A percentile compares a stretch with the other conserved stretches of the same genome.
Conservation (phyloP, 108 stramenopile genomes). For the Skeletonema potamos region DNA sequence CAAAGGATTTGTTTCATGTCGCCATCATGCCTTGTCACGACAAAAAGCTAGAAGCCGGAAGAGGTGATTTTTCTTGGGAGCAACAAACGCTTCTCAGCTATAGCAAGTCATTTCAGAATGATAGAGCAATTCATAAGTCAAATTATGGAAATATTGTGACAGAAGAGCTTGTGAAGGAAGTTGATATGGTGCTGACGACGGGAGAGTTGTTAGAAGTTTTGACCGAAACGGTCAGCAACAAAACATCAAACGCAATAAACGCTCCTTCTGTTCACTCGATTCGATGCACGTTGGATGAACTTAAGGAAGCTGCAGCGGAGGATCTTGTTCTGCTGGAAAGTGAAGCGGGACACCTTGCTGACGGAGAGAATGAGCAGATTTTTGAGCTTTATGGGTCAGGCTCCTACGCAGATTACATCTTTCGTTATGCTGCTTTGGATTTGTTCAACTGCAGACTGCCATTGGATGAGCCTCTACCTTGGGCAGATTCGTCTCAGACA, state of each 20-base stretch:
- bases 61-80: slow-evolving; percentile 77
- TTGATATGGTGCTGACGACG: slow-evolving; percentile 95
- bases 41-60: slow-evolving; percentile 98
- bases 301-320: background rate
- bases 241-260: slow-evolving; percentile 2
- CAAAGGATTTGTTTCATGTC: slow-evolving; percentile 33
- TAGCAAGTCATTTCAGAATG: background rate
- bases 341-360: background rate
- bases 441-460: slow-evolving; percentile 57
- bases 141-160: background rate
- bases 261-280: slow-evolving; percentile 1
- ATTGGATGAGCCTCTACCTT: slow-evolving; percentile 40
- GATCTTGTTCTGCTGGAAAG: background rate
- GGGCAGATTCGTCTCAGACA: slow-evolving; percentile 40
- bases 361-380: slow-evolving; percentile 14
- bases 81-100: slow-evolving; percentile 32
- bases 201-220: slow-evolving; percentile 83
- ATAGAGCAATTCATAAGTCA: background rate
- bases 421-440: slow-evolving; percentile 62
- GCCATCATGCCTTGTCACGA: slow-evolving; percentile 98
- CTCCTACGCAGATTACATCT: slow-evolving; percentile 80
- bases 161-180: slow-evolving; percentile 57
- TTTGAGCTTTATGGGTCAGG: slow-evolving; percentile 61
- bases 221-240: slow-evolving; percentile 39
- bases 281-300: slow-evolving; percentile 1